Conservation (phyloP, 345 rosid genomes). For the Dipteronia dyeriana region DNA sequence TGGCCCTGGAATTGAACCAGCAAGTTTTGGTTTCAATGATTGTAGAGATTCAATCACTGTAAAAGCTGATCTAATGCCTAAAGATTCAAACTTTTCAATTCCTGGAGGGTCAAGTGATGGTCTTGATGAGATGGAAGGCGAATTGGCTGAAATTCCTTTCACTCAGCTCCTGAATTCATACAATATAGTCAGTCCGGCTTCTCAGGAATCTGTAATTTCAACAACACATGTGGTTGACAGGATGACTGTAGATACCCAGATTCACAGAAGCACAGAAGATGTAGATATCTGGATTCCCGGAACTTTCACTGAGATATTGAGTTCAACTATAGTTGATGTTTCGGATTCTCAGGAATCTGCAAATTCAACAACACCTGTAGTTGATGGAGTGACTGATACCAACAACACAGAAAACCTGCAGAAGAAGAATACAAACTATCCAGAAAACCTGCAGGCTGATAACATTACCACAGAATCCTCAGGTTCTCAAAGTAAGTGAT, state of each 20-base stretch:
- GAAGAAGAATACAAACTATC: neutral
- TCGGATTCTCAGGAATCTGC: neutral
- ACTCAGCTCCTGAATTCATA: neutral
- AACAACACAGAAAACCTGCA: neutral
- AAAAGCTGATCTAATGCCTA: neutral
- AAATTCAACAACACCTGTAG: neutral
- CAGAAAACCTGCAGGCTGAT: neutral
- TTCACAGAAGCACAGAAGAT: neutral
- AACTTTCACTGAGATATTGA: neutral
- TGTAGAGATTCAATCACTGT: neutral
- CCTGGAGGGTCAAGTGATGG: neutral
- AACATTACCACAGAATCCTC: constrained; percentile 10
- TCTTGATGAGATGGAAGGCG: neutral
- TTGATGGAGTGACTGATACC: neutral
- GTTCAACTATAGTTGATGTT: neutral
- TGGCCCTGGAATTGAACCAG: neutral
- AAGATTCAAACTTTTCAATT: neutral
- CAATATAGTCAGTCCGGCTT: neutral
- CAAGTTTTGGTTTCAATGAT: neutral
- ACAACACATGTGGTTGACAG: neutral
- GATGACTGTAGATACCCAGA: neutral
- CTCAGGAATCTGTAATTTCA: neutral
- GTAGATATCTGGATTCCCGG: neutral
- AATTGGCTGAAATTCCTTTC: neutral
- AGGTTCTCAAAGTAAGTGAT: constrained; percentile 4